phyloP scores from a whole-genome alignment of 257 asterid genomes.

The Solanum peruvianum region DNA sequence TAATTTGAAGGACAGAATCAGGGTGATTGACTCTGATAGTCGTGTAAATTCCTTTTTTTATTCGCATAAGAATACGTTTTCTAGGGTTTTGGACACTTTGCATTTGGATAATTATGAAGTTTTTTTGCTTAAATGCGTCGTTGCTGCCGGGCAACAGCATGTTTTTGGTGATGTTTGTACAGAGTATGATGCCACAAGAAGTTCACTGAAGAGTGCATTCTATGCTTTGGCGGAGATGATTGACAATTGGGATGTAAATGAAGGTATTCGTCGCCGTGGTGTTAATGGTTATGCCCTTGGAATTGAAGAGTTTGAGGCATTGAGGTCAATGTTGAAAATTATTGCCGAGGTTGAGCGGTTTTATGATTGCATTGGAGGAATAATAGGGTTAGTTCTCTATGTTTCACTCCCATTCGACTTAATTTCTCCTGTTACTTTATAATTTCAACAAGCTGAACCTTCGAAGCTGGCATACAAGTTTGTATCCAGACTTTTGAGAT shows the following conservation, averaged over 20 bases:
- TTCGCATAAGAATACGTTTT: conserved; percentile 26
- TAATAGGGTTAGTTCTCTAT: conserved; percentile 64
- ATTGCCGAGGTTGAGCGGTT: conserved; percentile 77
- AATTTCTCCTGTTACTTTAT: neutral
- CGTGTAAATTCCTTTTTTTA: conserved; percentile 46
- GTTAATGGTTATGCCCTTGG: conserved; percentile 10
- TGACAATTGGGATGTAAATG: conserved; percentile 62
- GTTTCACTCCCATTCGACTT: neutral
- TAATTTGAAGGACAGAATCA: conserved; percentile 34
- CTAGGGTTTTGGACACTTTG: conserved; percentile 22
- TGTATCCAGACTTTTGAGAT: neutral
- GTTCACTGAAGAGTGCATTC: conserved; percentile 56
- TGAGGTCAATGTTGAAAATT: conserved; percentile 61
- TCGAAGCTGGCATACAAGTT: neutral
- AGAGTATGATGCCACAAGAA: conserved; percentile 20
- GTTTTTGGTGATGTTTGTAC: conserved; percentile 36
- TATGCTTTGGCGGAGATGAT: conserved; percentile 78
- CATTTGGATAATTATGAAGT: conserved; percentile 43
- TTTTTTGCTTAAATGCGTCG: conserved; percentile 74
- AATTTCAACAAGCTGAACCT: neutral
- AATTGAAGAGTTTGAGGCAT: conserved; percentile 35
- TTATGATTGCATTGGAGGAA: conserved; percentile 94
- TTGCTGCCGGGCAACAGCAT: conserved; percentile 83
- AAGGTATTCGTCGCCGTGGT: neutral
- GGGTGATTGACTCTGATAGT: conserved; percentile 41